Evolutionary conservation across 345 rosid species (phyloP).

Genomic region (Carallia brachiata): DNA sequence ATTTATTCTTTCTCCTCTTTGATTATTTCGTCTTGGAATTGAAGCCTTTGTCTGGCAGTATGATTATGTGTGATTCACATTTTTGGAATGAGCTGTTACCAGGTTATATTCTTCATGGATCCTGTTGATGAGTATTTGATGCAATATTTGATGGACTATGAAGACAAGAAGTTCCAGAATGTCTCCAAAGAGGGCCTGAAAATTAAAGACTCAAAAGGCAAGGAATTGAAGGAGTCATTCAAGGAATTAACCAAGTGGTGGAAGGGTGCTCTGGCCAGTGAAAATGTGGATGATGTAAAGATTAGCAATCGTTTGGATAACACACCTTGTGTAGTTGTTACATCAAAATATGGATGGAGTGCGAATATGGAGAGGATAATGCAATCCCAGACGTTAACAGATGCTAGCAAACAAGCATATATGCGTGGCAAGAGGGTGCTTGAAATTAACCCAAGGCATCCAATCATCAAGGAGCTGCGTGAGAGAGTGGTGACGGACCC

Average conservation of each 20-base stretch:
- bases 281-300: constrained; percentile 90
- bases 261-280: constrained; percentile 70
- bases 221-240: constrained; percentile 89
- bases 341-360: constrained; percentile 96
- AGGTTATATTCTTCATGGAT: constrained; percentile 98
- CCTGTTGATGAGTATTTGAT: constrained; percentile 96
- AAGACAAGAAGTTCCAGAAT: constrained; percentile 89
- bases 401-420: constrained; percentile 86
- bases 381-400: constrained; percentile 94
- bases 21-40: neutral
- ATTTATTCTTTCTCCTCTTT: neutral
- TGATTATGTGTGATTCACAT: neutral
- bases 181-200: constrained; percentile 93
- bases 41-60: neutral
- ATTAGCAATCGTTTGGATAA: constrained; percentile 84
- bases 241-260: constrained; percentile 97
- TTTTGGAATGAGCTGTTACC: constrained; percentile 15
- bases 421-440: constrained; percentile 95
- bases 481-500: constrained; percentile 75
- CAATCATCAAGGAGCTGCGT: constrained; percentile 89
- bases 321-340: constrained; percentile 94
- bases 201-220: constrained; percentile 66
- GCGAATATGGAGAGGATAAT: constrained; percentile 98
- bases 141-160: constrained; percentile 99
- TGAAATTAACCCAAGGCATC: constrained; percentile 94